Evolutionary conservation across 2,329 filamentous ascomycete genomes (phyloP), one percentile per base, ranked within the genome.

Genomic region (Aulographum hederae): DNA sequence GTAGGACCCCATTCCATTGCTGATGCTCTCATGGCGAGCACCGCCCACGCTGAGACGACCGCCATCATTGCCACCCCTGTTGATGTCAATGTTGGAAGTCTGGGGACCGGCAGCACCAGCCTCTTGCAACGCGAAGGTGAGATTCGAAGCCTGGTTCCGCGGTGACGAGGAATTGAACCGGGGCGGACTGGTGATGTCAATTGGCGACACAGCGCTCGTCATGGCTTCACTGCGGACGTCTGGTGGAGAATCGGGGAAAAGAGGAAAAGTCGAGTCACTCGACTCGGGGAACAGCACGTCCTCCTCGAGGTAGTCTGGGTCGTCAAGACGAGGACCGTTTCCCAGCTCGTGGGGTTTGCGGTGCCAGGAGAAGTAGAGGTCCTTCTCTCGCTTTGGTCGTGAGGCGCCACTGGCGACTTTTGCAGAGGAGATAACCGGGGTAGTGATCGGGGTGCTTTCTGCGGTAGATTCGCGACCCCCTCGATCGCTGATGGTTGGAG

Each of bases 71-170:
- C 21, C 21, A n/a, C n/a, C n/a, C 8, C 21, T 8, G 21, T n/a
- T n/a, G n/a, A 25, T 25, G 21, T 25, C n/a, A 8, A 25, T 25
- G 21, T 8, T n/a, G 21, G 21, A 25, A 8, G 21, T 8, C 21
- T 25, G 21, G 21, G 8, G 8, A 8, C 21, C 21, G 8, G 21
- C n/a, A 8, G 50, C 48, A 36, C 47, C 59, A 34, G 52, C 53
- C 34, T 60, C 57, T 43, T 69, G 65, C 35, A 75, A 53, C 30
- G 69, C 69, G 29, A 66, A 69, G 4, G 69, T 73, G 41, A 74
- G 55, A 43, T 71, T 73, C 21, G 70, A 74, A 10, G 67, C 65
- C 49, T 72, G 68, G 46, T 65, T 67, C 37, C 66, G 65, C 31
- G 69, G 68, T 19, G 67, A 70, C 40, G 67, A 60, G 33, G 66